These are phyloP conservation scores for Botrytis medusae DNA, from an alignment of 2,329 filamentous ascomycete genomes.

Conservation along the genomic window DNA sequence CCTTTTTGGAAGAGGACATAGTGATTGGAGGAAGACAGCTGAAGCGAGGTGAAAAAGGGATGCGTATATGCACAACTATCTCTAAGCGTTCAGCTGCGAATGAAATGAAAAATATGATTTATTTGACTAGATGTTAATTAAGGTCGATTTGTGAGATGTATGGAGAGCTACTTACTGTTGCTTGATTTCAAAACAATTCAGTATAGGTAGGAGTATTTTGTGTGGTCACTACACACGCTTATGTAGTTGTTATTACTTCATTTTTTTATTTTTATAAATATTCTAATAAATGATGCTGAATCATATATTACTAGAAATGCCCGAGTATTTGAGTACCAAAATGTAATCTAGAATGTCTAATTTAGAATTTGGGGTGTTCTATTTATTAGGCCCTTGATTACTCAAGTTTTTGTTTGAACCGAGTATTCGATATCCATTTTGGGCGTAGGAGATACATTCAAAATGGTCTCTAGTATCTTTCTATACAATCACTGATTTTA, in stretches of 20 bases:
- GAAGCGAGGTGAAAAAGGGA: neutral
- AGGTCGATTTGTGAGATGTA: neutral
- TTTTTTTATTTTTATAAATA: no score
- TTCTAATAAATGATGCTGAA: no score
- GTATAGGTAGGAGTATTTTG: no score
- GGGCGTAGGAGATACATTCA: neutral
- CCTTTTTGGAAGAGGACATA: neutral
- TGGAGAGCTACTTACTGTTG: neutral
- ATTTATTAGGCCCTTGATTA: neutral
- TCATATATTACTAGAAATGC: no score
- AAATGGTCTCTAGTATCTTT: neutral
- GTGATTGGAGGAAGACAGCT: neutral
- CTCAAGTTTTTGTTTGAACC: neutral
- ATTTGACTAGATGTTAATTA: neutral
- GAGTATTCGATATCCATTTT: neutral
- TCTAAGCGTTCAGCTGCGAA: neutral
- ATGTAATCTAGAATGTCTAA: neutral
- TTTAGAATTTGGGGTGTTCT: neutral
- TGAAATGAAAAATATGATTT: neutral
- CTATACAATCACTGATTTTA: neutral
- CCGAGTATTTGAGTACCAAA: no score
- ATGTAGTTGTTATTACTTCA: no score
- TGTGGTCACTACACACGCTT: no score
- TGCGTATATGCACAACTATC: neutral
- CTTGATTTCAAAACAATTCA: neutral